phyloP scores from a whole-genome alignment of 2,329 filamentous ascomycete species.

The Alternaria panax region DNA sequence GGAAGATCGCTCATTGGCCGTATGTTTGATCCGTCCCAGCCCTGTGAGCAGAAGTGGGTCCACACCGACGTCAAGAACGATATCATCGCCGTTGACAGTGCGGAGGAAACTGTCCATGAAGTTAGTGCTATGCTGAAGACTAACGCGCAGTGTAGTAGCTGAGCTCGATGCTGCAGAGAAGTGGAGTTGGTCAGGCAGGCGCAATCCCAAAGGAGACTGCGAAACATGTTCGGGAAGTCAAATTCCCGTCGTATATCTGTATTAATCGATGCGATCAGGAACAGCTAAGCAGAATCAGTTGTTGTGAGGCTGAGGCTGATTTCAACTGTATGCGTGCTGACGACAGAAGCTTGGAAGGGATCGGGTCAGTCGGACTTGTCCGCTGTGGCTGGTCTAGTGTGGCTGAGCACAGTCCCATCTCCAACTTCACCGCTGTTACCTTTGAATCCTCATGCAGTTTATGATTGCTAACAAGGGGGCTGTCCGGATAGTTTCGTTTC shows the following conservation, averaged over 20 bases:
- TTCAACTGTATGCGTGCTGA: slow-evolving; percentile 4
- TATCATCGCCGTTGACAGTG: slow-evolving; percentile 1
- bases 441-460: background rate
- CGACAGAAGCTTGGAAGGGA: background rate
- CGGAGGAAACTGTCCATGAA: background rate
- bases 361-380: slow-evolving; percentile 4
- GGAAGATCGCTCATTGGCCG: slow-evolving; percentile 21
- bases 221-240: slow-evolving; percentile 25
- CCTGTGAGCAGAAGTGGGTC: slow-evolving; percentile 14
- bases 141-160: slow-evolving; percentile 23
- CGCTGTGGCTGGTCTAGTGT: slow-evolving; percentile 22
- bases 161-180: slow-evolving; percentile 7
- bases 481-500: background rate
- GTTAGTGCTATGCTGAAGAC: slow-evolving; percentile 4
- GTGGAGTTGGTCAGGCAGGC: slow-evolving; percentile 8
- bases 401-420: slow-evolving; percentile 15
- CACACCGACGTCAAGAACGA: background rate
- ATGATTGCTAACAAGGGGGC: background rate
- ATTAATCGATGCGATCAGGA: slow-evolving; percentile 13
- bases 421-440: slow-evolving; percentile 23
- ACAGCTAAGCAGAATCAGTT: slow-evolving; percentile 19
- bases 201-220: slow-evolving; percentile 14
- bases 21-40: background rate
- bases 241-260: slow-evolving; percentile 25
- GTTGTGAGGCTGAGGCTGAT: slow-evolving; percentile 25